phyloP scores from a whole-genome alignment of 176 grass and related monocot species.

The Echinochloa phyllopogon region DNA sequence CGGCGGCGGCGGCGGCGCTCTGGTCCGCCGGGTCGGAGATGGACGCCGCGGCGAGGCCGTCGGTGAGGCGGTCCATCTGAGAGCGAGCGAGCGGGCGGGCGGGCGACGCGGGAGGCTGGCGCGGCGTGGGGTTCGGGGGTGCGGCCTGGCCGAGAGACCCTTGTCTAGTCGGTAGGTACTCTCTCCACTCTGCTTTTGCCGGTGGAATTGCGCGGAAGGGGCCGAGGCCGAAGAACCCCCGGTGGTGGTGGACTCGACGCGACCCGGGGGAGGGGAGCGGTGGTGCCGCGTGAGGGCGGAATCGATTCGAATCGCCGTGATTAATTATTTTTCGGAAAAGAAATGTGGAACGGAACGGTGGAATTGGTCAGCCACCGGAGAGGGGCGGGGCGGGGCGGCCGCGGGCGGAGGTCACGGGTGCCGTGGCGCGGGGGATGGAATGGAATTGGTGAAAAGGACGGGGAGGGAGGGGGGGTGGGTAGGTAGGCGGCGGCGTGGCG shows the following conservation, averaged over 20 bases:
- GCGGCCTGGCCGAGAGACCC: neutral
- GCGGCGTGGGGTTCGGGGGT: neutral
- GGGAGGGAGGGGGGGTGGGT: neutral
- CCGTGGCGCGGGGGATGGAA: slow-evolving; percentile 1
- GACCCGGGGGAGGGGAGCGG: neutral
- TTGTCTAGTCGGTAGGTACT: neutral
- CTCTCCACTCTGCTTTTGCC: neutral
- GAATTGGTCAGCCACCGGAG: slow-evolving; percentile 33
- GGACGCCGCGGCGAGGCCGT: slow-evolving; percentile 34
- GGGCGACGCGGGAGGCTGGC: neutral
- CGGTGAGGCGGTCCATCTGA: slow-evolving; percentile 46
- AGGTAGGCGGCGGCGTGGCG: neutral
- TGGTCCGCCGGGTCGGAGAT: slow-evolving; percentile 30
- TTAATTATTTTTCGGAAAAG: neutral
- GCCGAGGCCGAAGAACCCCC: neutral
- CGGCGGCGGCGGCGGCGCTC: neutral
- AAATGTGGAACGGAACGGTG: neutral
- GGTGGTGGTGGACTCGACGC: neutral
- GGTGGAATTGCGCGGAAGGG: slow-evolving; percentile 26
- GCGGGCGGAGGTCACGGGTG: neutral
- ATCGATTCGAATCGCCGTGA: neutral
- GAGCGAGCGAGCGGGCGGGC: neutral
- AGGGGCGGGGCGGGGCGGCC: neutral
- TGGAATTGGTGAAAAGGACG: neutral
- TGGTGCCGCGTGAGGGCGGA: neutral